Conservation (phyloP, 2,329 filamentous ascomycete species). For the Byssothecium circinans region DNA sequence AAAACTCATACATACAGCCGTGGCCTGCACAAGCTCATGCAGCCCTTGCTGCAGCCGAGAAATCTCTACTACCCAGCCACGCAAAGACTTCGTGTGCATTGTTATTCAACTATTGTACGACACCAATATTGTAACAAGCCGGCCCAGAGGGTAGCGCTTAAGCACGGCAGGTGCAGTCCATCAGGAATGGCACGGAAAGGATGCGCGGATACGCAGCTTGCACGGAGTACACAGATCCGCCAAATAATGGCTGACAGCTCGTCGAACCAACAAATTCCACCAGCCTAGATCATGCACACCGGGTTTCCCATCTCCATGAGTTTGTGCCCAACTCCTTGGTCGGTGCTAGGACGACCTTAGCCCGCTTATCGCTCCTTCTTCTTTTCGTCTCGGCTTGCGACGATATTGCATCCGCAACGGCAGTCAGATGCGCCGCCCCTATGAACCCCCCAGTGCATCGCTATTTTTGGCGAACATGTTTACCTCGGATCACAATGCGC, state of each 20-base stretch:
- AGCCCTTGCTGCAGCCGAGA: not conserved
- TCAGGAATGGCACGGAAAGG: not conserved
- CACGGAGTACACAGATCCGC: not conserved
- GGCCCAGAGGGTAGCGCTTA: slow-evolving; percentile 9
- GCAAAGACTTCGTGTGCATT: not conserved
- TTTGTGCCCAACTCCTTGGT: slow-evolving; percentile 2
- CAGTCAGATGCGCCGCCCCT: slow-evolving; percentile 11
- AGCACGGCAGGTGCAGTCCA: not conserved
- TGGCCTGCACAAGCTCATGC: not conserved
- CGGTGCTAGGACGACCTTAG: too few species aligned
- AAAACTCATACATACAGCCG: slow-evolving; percentile 7
- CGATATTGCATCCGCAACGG: slow-evolving; percentile 3
- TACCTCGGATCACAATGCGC: not conserved
- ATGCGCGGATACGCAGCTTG: slow-evolving; percentile 1
- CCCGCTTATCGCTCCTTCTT: slow-evolving; percentile 4
- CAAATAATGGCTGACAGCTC: slow-evolving; percentile 6
- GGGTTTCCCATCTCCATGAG: slow-evolving; percentile 6
- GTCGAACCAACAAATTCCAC: slow-evolving; percentile 18
- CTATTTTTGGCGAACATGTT: slow-evolving; percentile 13
- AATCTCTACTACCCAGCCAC: not conserved
- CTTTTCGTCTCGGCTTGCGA: not conserved
- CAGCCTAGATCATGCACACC: slow-evolving; percentile 16
- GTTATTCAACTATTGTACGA: too few species aligned
- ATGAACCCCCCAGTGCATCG: not conserved
- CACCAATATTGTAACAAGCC: slow-evolving; percentile 1